Base-by-base conservation (phyloP, 169 alveolate species). In the Plasmodium malariae region DNA sequence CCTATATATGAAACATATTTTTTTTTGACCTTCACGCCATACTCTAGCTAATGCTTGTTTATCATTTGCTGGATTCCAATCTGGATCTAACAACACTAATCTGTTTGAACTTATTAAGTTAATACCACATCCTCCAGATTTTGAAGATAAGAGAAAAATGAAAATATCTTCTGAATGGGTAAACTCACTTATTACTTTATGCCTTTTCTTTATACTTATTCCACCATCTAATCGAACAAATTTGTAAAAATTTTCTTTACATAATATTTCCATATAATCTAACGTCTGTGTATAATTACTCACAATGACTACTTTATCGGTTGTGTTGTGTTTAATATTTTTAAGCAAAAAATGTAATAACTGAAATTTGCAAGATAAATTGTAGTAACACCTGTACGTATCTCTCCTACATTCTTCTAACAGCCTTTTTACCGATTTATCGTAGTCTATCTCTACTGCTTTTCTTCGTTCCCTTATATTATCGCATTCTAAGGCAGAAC, bases 51-150 rank as follows among this genome's bases (percentile, higher is more conserved):
- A 94, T 9, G 99, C 99, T 93, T 97, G 99, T 89, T 96, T 97
- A 94, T 99, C 99, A 90, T 98, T 98, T 7, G 99, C 99, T 14
- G 99, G 99, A 87, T 99, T 99, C 99, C 99, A 99, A 92, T 98
- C 99, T 0, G 99, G 99, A 83, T 99, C 99, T 67, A 97, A 96
- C 89, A 98, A 94, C 17, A 99, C 97, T 76, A 98, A 98, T 45
- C 99, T 89, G 78, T 98, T 98, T 2, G 99, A 99, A 24, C 99
- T 99, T 34, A 98, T 98, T 57, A 99, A 95, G 88, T 98, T 99
- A 70, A 99, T 93, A 3, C 99, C 99, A 40, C 99, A 96, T 32
- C 99, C 99, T n/a, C 99, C 99, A 1, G 99, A 99, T 88, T 98
- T 98, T 49, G 99, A 96, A 21, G 98, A 97, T 30, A 98, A 95